Conservation (phyloP, 768 basidiomycete species). For the Serendipita sp. region DNA sequence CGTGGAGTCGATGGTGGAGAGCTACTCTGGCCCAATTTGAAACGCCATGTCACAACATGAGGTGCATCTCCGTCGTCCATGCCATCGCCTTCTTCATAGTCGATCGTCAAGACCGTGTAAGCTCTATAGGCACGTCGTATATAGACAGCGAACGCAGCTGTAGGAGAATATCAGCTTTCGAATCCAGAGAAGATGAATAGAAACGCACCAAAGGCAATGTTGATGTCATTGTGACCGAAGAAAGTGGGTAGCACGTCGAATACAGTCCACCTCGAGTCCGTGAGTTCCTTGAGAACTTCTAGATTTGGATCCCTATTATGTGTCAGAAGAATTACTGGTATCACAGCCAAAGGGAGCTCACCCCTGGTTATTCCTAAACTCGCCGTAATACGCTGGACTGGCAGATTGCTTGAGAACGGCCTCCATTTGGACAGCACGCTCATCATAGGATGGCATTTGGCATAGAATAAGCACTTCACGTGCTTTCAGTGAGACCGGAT, state of each 20-base stretch:
- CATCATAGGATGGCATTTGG: constrained; percentile 94
- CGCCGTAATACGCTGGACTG: constrained; percentile 78
- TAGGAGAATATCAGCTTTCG: background rate
- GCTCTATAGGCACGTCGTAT: constrained; percentile 90
- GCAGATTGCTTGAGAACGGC: constrained; percentile 79
- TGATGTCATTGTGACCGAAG: constrained; percentile 75
- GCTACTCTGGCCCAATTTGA: constrained; percentile 82
- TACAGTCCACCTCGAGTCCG: constrained; percentile 91
- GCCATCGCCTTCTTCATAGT: constrained; percentile 86
- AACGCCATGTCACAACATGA: constrained; percentile 78
- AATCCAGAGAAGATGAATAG: background rate
- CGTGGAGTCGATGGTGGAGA: constrained; percentile 75
- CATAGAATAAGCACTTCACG: constrained; percentile 93
- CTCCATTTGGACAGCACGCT: constrained; percentile 89
- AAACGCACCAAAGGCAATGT: constrained; percentile 68
- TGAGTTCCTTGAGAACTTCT: constrained; percentile 81
- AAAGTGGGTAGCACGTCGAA: constrained; percentile 95
- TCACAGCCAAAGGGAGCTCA: constrained; percentile 18
- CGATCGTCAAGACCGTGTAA: constrained; percentile 78
- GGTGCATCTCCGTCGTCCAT: constrained; percentile 71
- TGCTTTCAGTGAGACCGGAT: constrained; percentile 80
- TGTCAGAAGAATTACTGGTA: constrained; percentile 13
- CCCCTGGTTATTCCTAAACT: constrained; percentile 50
- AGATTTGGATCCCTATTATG: constrained; percentile 54
- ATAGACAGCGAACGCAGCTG: constrained; percentile 92